These are phyloP conservation scores for Drosera capensis DNA, from an alignment of 148 eudicot species.

Conservation along the genomic window DNA sequence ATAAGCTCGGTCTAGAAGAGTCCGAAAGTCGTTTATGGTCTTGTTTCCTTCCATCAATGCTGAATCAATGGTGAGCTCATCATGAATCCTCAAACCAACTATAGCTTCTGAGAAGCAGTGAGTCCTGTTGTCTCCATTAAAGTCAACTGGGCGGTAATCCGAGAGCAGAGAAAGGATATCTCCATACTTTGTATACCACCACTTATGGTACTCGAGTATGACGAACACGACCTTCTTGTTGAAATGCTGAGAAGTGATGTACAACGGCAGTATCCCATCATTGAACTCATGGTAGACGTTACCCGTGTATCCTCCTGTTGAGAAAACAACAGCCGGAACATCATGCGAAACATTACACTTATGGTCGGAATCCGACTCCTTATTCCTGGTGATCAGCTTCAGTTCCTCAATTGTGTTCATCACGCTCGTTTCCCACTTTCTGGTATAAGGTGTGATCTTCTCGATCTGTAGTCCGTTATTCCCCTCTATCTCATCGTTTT, in stretches of 20 bases:
- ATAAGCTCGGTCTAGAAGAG: conserved; percentile 55
- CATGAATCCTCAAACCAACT: conserved; percentile 37
- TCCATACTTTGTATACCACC: conserved; percentile 19
- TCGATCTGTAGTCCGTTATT: conserved; percentile 30
- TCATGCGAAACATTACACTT: conserved; percentile 56
- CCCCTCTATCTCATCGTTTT: conserved; percentile 11
- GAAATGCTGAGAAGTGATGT: conserved; percentile 30
- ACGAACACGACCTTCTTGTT: conserved; percentile 20
- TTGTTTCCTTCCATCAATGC: conserved; percentile 31
- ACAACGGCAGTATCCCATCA: conserved; percentile 45
- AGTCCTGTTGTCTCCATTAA: conserved; percentile 14
- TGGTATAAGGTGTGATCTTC: conserved; percentile 66
- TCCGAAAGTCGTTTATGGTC: conserved; percentile 47
- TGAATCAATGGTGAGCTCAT: conserved; percentile 30
- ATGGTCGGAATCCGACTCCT: conserved; percentile 7
- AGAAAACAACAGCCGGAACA: conserved; percentile 44
- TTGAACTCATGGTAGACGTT: conserved; percentile 43
- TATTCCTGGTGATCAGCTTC: conserved; percentile 32
- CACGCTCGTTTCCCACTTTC: conserved; percentile 68
- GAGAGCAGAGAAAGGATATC: conserved; percentile 23
- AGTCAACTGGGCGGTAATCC: conserved; percentile 15
- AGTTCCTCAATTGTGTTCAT: conserved; percentile 63
- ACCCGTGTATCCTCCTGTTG: conserved; percentile 34
- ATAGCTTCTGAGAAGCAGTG: conserved; percentile 53
- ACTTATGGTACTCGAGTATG: conserved; percentile 19